Evolutionary conservation across 805 yeast genomes (phyloP), one percentile per base, ranked within the genome.

Genomic region (Torulaspora delbrueckii): DNA sequence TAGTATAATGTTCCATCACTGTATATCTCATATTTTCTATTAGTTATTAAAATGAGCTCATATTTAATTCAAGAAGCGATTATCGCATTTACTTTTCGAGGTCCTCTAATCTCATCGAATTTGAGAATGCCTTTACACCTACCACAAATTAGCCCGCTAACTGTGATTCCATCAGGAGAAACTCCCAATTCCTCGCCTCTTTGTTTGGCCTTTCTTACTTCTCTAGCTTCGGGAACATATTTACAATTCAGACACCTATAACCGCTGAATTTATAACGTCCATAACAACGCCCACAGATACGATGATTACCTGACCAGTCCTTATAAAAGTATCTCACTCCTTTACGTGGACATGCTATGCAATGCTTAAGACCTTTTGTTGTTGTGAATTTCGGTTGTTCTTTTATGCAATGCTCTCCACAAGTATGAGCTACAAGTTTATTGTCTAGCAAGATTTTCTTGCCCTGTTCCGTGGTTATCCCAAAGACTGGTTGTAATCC

Each of bases 241-340:
- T 54, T 53, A 34, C 63, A 59, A 28, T 45, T 45, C 12, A 52
- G 27, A 26, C 63, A 59, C 30, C 59, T 50, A 35, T 53, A 54
- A 2, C 62, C 60, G 32, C 59, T 53, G 30, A 53, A 52, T 37
- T 52, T 51, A 37, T 57, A 59, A 10, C 63, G 53, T 7, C 59
- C 55, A 40, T 55, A 54, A 40, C 63, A 59, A 27, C 59, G 52
- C 3, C 57, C 57, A 40, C 63, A 59, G 8, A 57, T 42, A 23
- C 55, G 49, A 28, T 49, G 48, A 12, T 48, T 51, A 4, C 63
- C 63, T 13, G 59, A 47, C 62, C 62, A 57, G 42, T 57, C 62
- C 23, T 50, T 52, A 40, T 59, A 59, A 37, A 53, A 57, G 34
- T 57, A 53, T 30, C 55, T 48, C 1, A 52, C 53, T 16, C 63